Evolutionary conservation across 2,329 filamentous ascomycete species (phyloP).

Genomic region (Penicillium digitatum): DNA sequence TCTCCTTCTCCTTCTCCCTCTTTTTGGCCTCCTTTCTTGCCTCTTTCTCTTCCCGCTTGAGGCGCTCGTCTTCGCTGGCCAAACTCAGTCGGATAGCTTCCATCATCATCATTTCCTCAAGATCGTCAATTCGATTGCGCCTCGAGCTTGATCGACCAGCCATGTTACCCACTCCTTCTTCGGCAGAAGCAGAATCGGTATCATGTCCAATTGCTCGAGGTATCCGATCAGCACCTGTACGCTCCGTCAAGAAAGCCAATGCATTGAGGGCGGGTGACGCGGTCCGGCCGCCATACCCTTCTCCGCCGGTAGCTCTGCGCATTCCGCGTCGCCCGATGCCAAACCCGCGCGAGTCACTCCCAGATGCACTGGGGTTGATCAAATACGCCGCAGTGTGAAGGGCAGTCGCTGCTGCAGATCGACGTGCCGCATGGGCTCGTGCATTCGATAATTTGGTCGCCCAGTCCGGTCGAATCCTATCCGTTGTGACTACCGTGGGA

Average conservation of each 20-base stretch:
- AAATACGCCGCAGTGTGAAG: conserved; percentile 92
- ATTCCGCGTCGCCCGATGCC: conserved; percentile 54
- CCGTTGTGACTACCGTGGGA: conserved; percentile 84
- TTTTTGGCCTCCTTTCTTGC: conserved; percentile 78
- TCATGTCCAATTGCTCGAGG: conserved; percentile 33
- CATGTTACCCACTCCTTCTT: conserved; percentile 33
- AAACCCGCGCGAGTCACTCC: conserved; percentile 50
- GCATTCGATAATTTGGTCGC: conserved; percentile 81
- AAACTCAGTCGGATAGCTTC: conserved; percentile 89
- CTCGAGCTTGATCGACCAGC: conserved; percentile 52
- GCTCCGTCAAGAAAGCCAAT: conserved; percentile 47
- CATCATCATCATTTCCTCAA: conserved; percentile 98
- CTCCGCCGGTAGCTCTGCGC: conserved; percentile 38
- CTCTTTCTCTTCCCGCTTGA: conserved; percentile 77
- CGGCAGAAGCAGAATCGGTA: conserved; percentile 35
- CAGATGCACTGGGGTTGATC: conserved; percentile 56
- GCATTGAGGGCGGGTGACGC: conserved; percentile 44
- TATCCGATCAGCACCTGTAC: conserved; percentile 33
- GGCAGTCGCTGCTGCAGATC: conserved; percentile 89
- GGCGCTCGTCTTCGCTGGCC: conserved; percentile 90
- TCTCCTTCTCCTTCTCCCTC: conserved; percentile 74
- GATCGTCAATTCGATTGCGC: conserved; percentile 69
- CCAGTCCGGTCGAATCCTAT: conserved; percentile 92
- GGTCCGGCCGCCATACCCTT: conserved; percentile 33
- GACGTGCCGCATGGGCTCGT: conserved; percentile 74